A percentile compares a stretch with the other conserved stretches of the same genome.
Conservation (phyloP, 306 rosid species). For the Dryas octopetala region DNA sequence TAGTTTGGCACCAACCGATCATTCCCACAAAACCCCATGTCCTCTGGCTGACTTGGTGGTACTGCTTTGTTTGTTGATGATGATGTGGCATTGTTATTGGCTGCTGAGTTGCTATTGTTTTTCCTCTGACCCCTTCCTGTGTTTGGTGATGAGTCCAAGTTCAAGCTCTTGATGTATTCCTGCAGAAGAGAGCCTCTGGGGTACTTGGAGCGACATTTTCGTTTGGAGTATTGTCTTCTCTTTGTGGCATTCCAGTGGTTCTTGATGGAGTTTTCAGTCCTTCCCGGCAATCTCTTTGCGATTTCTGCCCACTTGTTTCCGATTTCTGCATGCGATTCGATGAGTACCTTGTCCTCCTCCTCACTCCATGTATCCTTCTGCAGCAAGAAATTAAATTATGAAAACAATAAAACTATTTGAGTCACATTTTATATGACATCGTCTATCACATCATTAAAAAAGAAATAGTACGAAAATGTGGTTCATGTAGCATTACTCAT, state of each 20-base stretch:
- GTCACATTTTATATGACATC: background rate
- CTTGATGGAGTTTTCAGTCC: conserved; percentile 93
- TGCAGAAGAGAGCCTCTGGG: conserved; percentile 72
- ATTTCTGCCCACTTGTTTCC: conserved; percentile 99
- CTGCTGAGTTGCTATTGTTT: conserved; percentile 19
- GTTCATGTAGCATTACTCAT: background rate
- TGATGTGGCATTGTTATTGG: conserved; percentile 8
- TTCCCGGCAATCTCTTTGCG: conserved; percentile 82
- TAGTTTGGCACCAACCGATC: conserved; percentile 43
- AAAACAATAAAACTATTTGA: background rate
- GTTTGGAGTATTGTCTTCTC: conserved; percentile 81
- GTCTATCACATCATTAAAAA: background rate
- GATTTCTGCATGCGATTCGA: conserved; percentile 69
- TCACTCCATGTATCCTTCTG: conserved; percentile 95
- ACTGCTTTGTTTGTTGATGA: conserved; percentile 7
- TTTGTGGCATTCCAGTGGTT: conserved; percentile 99
- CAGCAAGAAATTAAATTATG: conserved; percentile 4
- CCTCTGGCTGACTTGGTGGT: conserved; percentile 10
- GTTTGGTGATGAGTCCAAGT: conserved; percentile 45
- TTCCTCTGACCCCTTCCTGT: conserved; percentile 38
- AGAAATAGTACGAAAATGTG: background rate
- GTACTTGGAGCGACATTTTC: conserved; percentile 78
- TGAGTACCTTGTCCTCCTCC: conserved; percentile 77
- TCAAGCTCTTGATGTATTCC: conserved; percentile 80
- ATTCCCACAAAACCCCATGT: conserved; percentile 20